A percentile compares a stretch with the other conserved stretches of the same genome.
phyloP scores from a whole-genome alignment of 495 filamentous ascomycete genomes.

The Aspergillus homomorphus region DNA sequence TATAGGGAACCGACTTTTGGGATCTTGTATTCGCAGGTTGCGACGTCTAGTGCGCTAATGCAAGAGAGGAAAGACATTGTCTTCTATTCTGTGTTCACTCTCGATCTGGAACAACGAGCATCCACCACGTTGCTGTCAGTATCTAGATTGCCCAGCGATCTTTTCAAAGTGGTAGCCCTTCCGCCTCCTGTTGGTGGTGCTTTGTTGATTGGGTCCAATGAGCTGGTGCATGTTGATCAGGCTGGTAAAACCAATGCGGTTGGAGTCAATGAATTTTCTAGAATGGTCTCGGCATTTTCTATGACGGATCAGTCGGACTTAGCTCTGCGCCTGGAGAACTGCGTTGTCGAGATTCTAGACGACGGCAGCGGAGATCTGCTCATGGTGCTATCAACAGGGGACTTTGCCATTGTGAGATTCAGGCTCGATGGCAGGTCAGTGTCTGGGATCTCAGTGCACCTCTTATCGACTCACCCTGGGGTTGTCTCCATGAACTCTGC shows the following conservation, averaged over 20 bases:
- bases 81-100: slow-evolving; percentile 88
- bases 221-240: slow-evolving; percentile 94
- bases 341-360: slow-evolving; percentile 70
- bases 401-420: slow-evolving; percentile 74
- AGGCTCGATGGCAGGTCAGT: slow-evolving; percentile 90
- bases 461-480: slow-evolving; percentile 57
- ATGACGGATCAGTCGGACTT: slow-evolving; percentile 84
- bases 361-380: slow-evolving; percentile 76
- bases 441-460: slow-evolving; percentile 71
- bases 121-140: slow-evolving; percentile 92
- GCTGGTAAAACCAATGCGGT: slow-evolving; percentile 89
- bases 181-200: slow-evolving; percentile 85
- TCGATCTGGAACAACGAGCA: slow-evolving; percentile 89
- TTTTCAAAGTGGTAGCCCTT: slow-evolving; percentile 80
- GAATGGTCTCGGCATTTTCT: slow-evolving; percentile 70
- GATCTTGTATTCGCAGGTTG: slow-evolving; percentile 72
- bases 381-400: slow-evolving; percentile 74
- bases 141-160: slow-evolving; percentile 78
- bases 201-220: slow-evolving; percentile 81
- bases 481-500: slow-evolving; percentile 57
- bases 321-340: slow-evolving; percentile 76
- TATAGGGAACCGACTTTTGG: slow-evolving; percentile 98
- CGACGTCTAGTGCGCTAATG: slow-evolving; percentile 68
- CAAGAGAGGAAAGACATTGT: slow-evolving; percentile 78
- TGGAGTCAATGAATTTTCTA: slow-evolving; percentile 88